Percentiles rank a stretch among this genome's conserved stretches.
Evolutionary conservation across 78 protist species (phyloP).

Genomic region (Dictyostelium purpureum): DNA sequence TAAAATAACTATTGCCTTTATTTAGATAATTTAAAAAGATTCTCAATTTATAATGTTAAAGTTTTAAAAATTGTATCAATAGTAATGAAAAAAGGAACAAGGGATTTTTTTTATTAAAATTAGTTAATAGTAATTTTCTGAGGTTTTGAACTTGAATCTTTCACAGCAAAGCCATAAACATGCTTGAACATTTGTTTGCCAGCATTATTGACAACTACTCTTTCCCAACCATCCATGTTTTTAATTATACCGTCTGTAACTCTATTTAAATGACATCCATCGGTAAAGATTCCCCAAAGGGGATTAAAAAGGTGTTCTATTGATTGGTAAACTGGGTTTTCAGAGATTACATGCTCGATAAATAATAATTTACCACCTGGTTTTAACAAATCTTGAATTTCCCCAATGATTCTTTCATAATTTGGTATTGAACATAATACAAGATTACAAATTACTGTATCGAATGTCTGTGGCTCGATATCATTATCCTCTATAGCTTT

Average conservation of each 20-base stretch:
- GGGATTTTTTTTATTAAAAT: too few relatives aligned
- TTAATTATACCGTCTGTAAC: background rate
- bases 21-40: too few relatives aligned
- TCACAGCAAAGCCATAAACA: conserved; percentile 13
- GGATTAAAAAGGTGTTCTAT: conserved; percentile 24
- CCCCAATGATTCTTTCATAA: background rate
- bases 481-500: conserved; percentile 24
- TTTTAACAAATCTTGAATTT: conserved; percentile 27
- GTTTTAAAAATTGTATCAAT: too few relatives aligned
- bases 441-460: conserved; percentile 33
- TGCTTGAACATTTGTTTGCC: background rate
- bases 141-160: too few relatives aligned
- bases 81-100: too few relatives aligned
- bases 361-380: conserved; percentile 61
- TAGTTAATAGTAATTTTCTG: too few relatives aligned
- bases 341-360: conserved; percentile 32
- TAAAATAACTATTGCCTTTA: too few relatives aligned
- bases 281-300: conserved; percentile 22
- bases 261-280: conserved; percentile 17
- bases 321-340: background rate
- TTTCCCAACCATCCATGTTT: conserved; percentile 38
- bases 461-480: conserved; percentile 20
- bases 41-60: too few relatives aligned
- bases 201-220: background rate
- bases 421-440: conserved; percentile 62